Evolutionary conservation across 768 basidiomycete genomes (phyloP), one percentile per base, ranked within the genome.

Genomic region (Sporobolomyces phaffii): DNA sequence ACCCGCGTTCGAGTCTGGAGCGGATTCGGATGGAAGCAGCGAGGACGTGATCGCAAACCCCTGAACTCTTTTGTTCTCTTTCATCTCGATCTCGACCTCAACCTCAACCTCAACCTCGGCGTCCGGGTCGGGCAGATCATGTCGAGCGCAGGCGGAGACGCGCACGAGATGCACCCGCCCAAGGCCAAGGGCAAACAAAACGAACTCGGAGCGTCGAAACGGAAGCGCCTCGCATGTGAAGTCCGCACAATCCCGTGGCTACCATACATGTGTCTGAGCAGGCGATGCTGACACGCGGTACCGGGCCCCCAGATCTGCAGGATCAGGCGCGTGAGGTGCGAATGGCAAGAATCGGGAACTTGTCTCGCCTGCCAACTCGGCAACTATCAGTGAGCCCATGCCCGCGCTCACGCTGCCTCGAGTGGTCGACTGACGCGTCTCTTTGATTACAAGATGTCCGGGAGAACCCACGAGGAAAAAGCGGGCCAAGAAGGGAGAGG

Each of bases 401-500:
- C 33, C 51, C 34, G n/a, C n/a, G n/a, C n/a, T n/a, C n/a, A n/a
- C n/a, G 24, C 40, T 57, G 41, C 2, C 3, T 18, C 36, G 17
- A 40, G 6, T n/a, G 22, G 29, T n/a, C n/a, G 38, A 28, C 24
- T 15, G 28, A 29, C 14, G 20, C 5, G 41, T 26, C 20, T 22
- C 20, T 29, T 3, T n/a, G 54, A n/a, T 18, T 3, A 22, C 22
- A 20, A 58, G 56, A 33, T 58, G 56, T 47, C 43, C 56, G 3
- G 56, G 56, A 29, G 56, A 58, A 29, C 54, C 62, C 1, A 49
- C 47, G 24, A 47, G 54, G 15, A 64, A 64, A 48, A 64, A 64
- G 33, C 53, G 62, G 9, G 11, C 36, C 24, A 64, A 51, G 48
- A 64, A 64, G n/a, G 62, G 62, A n/a, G 62, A 64, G 31, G 9